Base-by-base conservation (phyloP, 108 stramenopile species). In the Fragilariopsis cylindrus region DNA sequence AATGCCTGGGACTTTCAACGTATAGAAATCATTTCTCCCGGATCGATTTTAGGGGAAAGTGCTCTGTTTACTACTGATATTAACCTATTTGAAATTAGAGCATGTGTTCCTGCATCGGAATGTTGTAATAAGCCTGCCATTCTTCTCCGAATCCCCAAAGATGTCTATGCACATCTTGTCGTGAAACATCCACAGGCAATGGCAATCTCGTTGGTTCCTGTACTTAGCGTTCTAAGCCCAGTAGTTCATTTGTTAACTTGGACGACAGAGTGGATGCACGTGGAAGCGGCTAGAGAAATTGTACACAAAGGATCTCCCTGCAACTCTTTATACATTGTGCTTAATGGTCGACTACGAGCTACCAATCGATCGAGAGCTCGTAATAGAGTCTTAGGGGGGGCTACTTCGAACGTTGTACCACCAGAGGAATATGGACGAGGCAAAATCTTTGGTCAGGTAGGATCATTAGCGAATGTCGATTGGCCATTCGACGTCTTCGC, bases 281-380 rank as follows among this genome's bases (percentile, higher is more conserved):
- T 82, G 11, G 74, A 84, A 63, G 81, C 86, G 9, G 79, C 81
- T 9, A 79, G 74, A 48, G 55, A 78, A 43, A 81, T 83, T 65
- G 82, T 77, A n/a, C 53, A 16, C 11, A 63, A 70, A 70, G 81
- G 79, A 47, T 62, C 82, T n/a, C 60, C 72, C 4, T 84, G 81
- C 64, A 74, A 84, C 50, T 82, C 81, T 30, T 74, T 87, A 70
- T 78, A 79, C 63, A 72, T 84, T 5, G 81, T 87, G 16, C 58
- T 87, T 5, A 87, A 84, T 62, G 86, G 86, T 13, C 81, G 86
- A 40, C 65, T 87, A 21, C 73, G 56, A 58, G 73, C 67, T 48
- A 18, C 44, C 5, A 50, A 77, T 48, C 45, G 47, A 48, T 18
- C 11, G 30, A 53, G 57, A 65, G 40, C 7, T 19, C 73, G 15